Conservation (phyloP, 2,329 filamentous ascomycete genomes). For the Colletotrichum truncatum region DNA sequence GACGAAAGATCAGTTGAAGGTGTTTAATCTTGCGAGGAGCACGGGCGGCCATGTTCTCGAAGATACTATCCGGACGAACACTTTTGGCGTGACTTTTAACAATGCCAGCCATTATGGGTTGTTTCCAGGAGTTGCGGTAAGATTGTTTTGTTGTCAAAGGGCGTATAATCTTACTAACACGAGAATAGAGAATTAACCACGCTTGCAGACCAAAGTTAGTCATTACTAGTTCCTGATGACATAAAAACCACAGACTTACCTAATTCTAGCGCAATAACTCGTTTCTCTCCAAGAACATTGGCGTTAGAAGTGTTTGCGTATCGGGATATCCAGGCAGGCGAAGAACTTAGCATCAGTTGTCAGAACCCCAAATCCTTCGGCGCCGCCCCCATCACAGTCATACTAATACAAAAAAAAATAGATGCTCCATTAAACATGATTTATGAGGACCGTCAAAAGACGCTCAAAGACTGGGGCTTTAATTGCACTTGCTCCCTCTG, state of each 20-base stretch:
- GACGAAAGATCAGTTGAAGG: conserved; percentile 28
- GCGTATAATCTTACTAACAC: background rate
- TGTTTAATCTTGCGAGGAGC: conserved; percentile 40
- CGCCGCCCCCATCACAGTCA: too few species aligned
- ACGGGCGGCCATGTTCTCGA: conserved; percentile 42
- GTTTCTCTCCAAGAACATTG: conserved; percentile 41
- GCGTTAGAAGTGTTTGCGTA: conserved; percentile 44
- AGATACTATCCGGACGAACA: conserved; percentile 44
- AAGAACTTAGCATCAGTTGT: conserved; percentile 49
- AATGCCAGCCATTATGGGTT: conserved; percentile 38
- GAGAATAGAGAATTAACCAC: conserved; percentile 44
- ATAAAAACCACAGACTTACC: background rate
- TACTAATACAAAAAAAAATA: conserved; percentile 18
- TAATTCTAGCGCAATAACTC: conserved; percentile 41
- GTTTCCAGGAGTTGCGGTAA: conserved; percentile 44
- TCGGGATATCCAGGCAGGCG: conserved; percentile 42
- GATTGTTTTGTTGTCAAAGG: conserved; percentile 3
- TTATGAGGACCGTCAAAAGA: conserved; percentile 33
- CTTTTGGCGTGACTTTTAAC: conserved; percentile 39
- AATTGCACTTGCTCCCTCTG: conserved; percentile 39
- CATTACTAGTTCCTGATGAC: background rate
- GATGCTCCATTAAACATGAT: conserved; percentile 38
- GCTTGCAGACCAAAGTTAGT: conserved; percentile 45
- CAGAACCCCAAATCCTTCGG: background rate
- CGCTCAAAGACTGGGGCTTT: conserved; percentile 38